Percentiles rank a stretch among this genome's conserved stretches.
phyloP scores from a whole-genome alignment of 257 asterid genomes.

The Fraxinus quadrangulata region DNA sequence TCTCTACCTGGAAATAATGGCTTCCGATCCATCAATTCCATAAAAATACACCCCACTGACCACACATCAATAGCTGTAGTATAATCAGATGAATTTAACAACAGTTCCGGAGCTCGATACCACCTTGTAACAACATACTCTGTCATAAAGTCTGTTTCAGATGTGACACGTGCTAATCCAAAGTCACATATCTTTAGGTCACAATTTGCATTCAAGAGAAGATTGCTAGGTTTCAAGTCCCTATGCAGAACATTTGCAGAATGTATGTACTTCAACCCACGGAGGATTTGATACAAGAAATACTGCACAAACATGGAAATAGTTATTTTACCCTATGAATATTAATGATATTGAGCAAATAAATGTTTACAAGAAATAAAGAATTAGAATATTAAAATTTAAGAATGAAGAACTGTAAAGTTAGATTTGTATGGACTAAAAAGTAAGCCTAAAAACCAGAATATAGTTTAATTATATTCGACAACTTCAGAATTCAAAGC shows the following conservation, averaged over 20 bases:
- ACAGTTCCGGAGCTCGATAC: slow-evolving; percentile 24
- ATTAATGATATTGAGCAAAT: not conserved
- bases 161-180: slow-evolving; percentile 55
- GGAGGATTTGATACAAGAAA: slow-evolving; percentile 54
- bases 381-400: not conserved
- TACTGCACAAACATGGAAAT: slow-evolving; percentile 37
- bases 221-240: slow-evolving; percentile 61
- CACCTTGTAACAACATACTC: slow-evolving; percentile 64
- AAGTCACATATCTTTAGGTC: slow-evolving; percentile 21
- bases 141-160: slow-evolving; percentile 57
- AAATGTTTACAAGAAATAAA: not conserved
- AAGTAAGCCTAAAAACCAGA: not conserved
- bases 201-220: slow-evolving; percentile 50
- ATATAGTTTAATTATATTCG: too few species aligned
- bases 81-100: slow-evolving; percentile 21
- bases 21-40: slow-evolving; percentile 10
- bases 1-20: slow-evolving; percentile 6
- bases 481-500: too few species aligned
- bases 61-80: slow-evolving; percentile 30
- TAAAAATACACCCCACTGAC: slow-evolving; percentile 32
- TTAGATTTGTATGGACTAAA: not conserved
- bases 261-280: slow-evolving; percentile 58
- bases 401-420: not conserved
- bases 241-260: slow-evolving; percentile 65
- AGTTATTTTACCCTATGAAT: not conserved